These are phyloP conservation scores for Paragyromitra xinjiangensis DNA, from an alignment of 495 filamentous ascomycete genomes.

Conservation along the genomic window DNA sequence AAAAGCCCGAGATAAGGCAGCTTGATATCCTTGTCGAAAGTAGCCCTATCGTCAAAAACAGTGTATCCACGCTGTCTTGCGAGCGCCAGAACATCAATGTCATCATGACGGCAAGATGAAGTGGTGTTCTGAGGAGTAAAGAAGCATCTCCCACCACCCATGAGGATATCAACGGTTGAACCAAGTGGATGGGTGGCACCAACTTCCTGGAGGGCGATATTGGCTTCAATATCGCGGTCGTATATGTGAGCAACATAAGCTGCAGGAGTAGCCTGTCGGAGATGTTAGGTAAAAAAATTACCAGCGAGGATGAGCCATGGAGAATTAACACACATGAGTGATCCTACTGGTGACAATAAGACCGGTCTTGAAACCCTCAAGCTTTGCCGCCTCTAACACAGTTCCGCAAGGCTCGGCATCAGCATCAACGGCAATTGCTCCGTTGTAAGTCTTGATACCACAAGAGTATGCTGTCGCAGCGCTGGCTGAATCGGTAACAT, in stretches of 20 bases:
- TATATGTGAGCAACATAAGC: slow-evolving; percentile 57
- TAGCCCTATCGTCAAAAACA: slow-evolving; percentile 55
- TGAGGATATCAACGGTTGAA: slow-evolving; percentile 57
- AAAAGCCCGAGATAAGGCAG: slow-evolving; percentile 58
- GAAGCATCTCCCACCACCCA: slow-evolving; percentile 59
- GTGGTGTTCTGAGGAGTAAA: slow-evolving; percentile 58
- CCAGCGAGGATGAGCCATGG: background rate
- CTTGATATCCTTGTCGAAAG: slow-evolving; percentile 57
- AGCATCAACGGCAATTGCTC: slow-evolving; percentile 55
- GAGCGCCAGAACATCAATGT: slow-evolving; percentile 56
- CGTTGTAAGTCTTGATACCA: slow-evolving; percentile 58
- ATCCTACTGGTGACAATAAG: slow-evolving; percentile 59
- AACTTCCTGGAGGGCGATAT: slow-evolving; percentile 58
- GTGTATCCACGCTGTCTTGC: slow-evolving; percentile 57
- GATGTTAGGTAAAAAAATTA: background rate
- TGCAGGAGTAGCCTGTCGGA: slow-evolving; percentile 54
- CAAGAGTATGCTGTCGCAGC: slow-evolving; percentile 59
- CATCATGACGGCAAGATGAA: slow-evolving; percentile 57
- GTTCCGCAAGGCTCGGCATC: slow-evolving; percentile 55
- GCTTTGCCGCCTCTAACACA: slow-evolving; percentile 58
- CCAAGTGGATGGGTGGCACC: slow-evolving; percentile 58
- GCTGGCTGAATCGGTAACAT: slow-evolving; percentile 58
- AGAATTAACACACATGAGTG: slow-evolving; percentile 53
- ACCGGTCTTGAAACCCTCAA: slow-evolving; percentile 57
- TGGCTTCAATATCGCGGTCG: slow-evolving; percentile 56